A percentile compares a stretch with the other conserved stretches of the same genome.
These are phyloP conservation scores for Pouteria glomerata DNA, from an alignment of 148 eudicot genomes.

Conservation along the genomic window DNA sequence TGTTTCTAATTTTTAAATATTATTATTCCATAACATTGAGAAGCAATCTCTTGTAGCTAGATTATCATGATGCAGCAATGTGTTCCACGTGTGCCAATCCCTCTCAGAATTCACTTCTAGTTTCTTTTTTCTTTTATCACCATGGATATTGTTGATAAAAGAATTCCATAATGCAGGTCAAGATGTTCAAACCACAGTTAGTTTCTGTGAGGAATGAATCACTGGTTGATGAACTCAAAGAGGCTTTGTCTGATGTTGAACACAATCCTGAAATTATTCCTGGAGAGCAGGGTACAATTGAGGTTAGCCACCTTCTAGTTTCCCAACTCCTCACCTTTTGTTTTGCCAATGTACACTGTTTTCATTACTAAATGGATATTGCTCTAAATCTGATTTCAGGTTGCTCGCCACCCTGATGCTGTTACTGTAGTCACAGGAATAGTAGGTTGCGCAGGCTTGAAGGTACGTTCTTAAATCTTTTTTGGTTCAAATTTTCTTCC, in stretches of 20 bases:
- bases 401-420: constrained; percentile 98
- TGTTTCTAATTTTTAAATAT: background rate
- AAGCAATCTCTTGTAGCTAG: background rate
- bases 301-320: constrained; percentile 41
- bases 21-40: background rate
- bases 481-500: background rate
- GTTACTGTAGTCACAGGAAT: constrained; percentile 92
- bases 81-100: background rate
- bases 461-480: constrained; percentile 33
- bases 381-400: constrained; percentile 38
- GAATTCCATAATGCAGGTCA: constrained; percentile 46
- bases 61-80: background rate
- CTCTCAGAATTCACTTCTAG: background rate
- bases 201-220: constrained; percentile 80
- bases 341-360: background rate
- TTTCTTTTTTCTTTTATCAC: background rate
- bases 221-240: constrained; percentile 72
- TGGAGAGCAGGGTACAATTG: constrained; percentile 87
- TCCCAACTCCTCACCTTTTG: background rate
- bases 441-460: constrained; percentile 97
- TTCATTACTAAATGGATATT: constrained; percentile 2
- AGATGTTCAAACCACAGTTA: constrained; percentile 75
- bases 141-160: background rate
- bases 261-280: constrained; percentile 93
- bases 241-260: constrained; percentile 78